These are phyloP conservation scores for Ustilago crameri DNA, from an alignment of 1,284 basidiomycete genomes.

Conservation along the genomic window DNA sequence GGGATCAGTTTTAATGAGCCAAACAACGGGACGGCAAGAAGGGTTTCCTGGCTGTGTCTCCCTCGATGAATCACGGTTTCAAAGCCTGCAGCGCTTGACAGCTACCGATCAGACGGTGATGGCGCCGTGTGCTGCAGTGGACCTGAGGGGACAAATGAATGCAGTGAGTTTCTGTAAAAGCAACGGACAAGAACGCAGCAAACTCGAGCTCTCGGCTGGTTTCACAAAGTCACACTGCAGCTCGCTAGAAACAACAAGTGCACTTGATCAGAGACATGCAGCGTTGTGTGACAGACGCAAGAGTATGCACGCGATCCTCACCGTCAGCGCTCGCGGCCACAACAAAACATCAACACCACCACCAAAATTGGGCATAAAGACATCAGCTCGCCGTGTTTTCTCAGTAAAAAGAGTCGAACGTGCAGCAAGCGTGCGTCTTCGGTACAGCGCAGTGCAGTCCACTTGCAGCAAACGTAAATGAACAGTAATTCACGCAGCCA, in stretches of 20 bases:
- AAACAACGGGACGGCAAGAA: too few relatives aligned
- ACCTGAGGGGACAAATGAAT: neutral
- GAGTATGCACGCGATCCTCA: neutral
- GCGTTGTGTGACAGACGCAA: conserved; percentile 18
- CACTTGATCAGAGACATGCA: conserved; percentile 2
- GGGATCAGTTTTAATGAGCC: too few relatives aligned
- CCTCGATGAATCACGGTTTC: too few relatives aligned
- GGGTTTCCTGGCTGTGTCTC: too few relatives aligned
- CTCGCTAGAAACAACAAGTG: conserved; percentile 1
- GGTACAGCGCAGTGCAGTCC: too few relatives aligned
- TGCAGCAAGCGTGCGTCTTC: neutral
- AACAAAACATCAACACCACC: neutral
- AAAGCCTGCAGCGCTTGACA: too few relatives aligned
- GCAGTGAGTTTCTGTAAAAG: neutral
- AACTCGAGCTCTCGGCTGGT: conserved; percentile 7
- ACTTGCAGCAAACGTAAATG: too few relatives aligned
- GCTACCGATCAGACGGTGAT: too few relatives aligned
- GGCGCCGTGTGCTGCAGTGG: too few relatives aligned
- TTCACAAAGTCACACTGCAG: conserved; percentile 14
- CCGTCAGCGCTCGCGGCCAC: neutral
- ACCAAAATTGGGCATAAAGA: neutral
- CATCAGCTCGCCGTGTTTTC: too few relatives aligned
- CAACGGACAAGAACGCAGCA: neutral
- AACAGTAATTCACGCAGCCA: too few relatives aligned
- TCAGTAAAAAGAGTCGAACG: neutral